Base-by-base conservation (phyloP, 2,329 filamentous ascomycete genomes). In the Blastomyces gilchristii region DNA sequence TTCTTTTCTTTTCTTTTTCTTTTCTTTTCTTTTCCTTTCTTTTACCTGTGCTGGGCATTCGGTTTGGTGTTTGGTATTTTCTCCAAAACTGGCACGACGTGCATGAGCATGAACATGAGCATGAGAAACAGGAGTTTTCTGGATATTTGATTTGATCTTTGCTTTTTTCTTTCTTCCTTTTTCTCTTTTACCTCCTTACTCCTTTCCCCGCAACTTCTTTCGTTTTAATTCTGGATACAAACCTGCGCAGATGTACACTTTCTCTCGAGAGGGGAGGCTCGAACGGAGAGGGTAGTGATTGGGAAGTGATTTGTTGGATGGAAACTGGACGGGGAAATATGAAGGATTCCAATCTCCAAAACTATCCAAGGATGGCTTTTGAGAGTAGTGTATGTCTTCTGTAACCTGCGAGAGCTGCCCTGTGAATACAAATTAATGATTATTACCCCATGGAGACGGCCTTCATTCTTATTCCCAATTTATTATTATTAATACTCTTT, bases 81-180 rank as follows among this genome's bases (percentile, higher is more conserved):
- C 31, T 45, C 16, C 14, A 43, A 43, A 28, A 12, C 47, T 18
- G 57, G 41, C 12, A 59, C 39, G 25, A 49, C 18, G n/a, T 12
- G 53, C 53, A 58, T 47, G 43, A 22, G 57, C 57, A 59, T 49
- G 57, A 59, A 41, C 41, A 59, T 59, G 41, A 59, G 57, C 57
- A 59, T 59, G 57, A 59, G 25, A 59, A n/a, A 59, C 25, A 47
- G 57, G 57, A 41, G 57, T 59, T 59, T 34, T 56, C 57, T 58
- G 53, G 53, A 57, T 57, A 57, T 57, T 34, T 8, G 34, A 41
- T 41, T 41, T 41, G 14, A 3, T 5, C 41, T 22, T 34, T 49
- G 11, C n/a, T 31, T 22, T 11, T 12, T 11, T 12, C 2, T 11
- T 25, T 25, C 18, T 22, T 39, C n/a, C n/a, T 18, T 56, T 39